Conservation (phyloP, 2,329 filamentous ascomycete species). For the Verticillium longisporum region DNA sequence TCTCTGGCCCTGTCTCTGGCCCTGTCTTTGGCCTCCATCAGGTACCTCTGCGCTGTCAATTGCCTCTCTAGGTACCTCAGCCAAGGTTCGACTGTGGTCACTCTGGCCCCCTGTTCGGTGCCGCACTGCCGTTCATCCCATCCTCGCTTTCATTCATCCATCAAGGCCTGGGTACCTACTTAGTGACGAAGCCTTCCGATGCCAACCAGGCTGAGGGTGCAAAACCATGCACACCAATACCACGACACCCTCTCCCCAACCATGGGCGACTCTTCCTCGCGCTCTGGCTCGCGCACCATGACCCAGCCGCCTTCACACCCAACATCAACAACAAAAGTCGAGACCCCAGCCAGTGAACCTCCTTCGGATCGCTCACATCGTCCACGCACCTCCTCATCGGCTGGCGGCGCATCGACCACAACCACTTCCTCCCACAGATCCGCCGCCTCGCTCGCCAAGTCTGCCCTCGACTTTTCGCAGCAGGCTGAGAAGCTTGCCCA, state of each 20-base stretch:
- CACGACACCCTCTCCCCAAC: background rate
- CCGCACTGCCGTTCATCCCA: background rate
- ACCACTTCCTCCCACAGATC: background rate
- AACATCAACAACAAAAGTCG: background rate
- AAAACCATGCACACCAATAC: background rate
- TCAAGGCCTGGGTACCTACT: background rate
- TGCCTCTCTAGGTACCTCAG: no score
- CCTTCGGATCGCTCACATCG: background rate
- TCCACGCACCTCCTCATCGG: background rate
- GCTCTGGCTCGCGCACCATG: background rate
- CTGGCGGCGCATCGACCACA: background rate
- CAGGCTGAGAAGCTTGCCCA: constrained; percentile 53
- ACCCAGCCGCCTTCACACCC: background rate
- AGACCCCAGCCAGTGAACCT: background rate
- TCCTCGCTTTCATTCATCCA: background rate
- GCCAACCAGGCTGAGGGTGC: background rate
- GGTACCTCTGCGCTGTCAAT: no score
- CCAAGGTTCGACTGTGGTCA: no score
- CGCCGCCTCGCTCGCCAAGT: constrained; percentile 20
- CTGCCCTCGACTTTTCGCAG: constrained; percentile 49
- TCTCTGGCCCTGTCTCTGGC: background rate
- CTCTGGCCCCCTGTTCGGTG: background rate
- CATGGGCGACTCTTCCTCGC: background rate
- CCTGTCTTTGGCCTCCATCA: no score
- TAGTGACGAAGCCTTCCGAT: background rate